Percentiles rank a stretch among this genome's conserved stretches.
Evolutionary conservation across 306 rosid species (phyloP).

Genomic region (Amphicarpaea edgeworthii): DNA sequence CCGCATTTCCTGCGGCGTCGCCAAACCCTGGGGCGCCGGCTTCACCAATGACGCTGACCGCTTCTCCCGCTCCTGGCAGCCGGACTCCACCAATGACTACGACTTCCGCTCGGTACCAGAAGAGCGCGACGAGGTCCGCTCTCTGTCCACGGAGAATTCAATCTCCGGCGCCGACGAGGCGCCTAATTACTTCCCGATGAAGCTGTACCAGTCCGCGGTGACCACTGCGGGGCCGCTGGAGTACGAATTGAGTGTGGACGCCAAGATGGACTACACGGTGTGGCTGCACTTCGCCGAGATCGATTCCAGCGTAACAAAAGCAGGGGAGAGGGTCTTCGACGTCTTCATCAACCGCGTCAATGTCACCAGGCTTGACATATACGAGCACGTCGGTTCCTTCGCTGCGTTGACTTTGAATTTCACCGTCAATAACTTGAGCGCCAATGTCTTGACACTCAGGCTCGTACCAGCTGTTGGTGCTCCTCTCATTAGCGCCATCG

Average conservation of each 20-base stretch:
- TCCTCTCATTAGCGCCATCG: constrained; percentile 74
- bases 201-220: constrained; percentile 75
- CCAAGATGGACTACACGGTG: constrained; percentile 86
- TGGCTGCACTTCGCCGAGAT: constrained; percentile 95
- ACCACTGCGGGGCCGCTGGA: constrained; percentile 51
- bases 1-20: constrained; percentile 69
- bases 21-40: constrained; percentile 75
- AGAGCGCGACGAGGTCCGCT: background rate
- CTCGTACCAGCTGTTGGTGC: constrained; percentile 69
- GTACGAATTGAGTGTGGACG: constrained; percentile 80
- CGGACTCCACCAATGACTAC: constrained; percentile 41
- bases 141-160: constrained; percentile 51
- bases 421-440: constrained; percentile 73
- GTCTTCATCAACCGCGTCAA: constrained; percentile 65
- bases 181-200: constrained; percentile 84
- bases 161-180: constrained; percentile 54
- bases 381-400: constrained; percentile 71
- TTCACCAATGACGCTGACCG: constrained; percentile 72
- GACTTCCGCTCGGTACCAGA: constrained; percentile 37
- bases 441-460: constrained; percentile 55
- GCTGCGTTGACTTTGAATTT: constrained; percentile 67
- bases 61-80: constrained; percentile 90
- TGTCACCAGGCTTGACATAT: constrained; percentile 70
- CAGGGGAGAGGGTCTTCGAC: constrained; percentile 83
- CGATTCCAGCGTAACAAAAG: constrained; percentile 70